Evolutionary conservation across 148 eudicot genomes (phyloP).

Genomic region (Camellia granthamiana): DNA sequence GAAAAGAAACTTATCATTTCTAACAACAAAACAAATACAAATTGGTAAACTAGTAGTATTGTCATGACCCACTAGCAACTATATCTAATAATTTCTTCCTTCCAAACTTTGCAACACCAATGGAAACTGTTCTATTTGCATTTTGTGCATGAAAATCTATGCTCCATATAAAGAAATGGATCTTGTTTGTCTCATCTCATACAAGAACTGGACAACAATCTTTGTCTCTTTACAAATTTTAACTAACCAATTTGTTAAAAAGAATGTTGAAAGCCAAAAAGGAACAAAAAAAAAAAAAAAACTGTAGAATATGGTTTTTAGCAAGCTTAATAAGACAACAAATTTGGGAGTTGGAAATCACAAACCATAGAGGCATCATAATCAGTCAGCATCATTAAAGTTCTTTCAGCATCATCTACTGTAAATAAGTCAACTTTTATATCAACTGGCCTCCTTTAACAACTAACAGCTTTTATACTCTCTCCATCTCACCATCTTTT

Average conservation of each 20-base stretch:
- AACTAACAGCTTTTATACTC: neutral
- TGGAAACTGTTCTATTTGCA: too few relatives aligned
- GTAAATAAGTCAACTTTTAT: conserved; percentile 2
- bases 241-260: neutral
- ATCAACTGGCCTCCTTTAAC: neutral
- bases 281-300: too few relatives aligned
- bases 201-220: conserved; percentile 1
- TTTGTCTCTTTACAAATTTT: conserved; percentile 7
- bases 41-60: conserved; percentile 4
- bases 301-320: neutral
- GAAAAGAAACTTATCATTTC: conserved; percentile 15
- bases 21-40: conserved; percentile 7
- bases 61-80: neutral
- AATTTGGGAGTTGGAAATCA: conserved; percentile 14
- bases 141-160: too few relatives aligned
- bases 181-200: neutral
- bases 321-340: conserved; percentile 9
- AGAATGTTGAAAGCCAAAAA: neutral
- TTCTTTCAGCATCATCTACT: conserved; percentile 20
- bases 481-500: neutral
- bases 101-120: too few relatives aligned
- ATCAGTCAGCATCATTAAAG: conserved; percentile 5
- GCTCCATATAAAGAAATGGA: neutral
- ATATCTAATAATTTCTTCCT: too few relatives aligned
- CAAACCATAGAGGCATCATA: conserved; percentile 14